Percentiles rank a stretch among this genome's conserved stretches.
Evolutionary conservation across 768 basidiomycete species (phyloP).

Genomic region (Termitomyces sp.): DNA sequence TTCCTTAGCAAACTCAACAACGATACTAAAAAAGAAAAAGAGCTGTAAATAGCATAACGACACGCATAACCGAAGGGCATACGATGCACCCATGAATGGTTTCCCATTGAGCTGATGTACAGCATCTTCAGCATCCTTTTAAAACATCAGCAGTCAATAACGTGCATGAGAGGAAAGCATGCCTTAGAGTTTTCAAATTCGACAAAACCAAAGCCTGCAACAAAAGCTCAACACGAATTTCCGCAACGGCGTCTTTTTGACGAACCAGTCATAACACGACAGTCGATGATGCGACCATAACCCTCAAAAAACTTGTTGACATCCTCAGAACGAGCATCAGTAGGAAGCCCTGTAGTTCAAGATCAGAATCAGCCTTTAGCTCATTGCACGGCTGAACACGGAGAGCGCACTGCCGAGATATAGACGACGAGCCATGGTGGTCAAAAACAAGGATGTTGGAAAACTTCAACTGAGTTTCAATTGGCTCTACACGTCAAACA

Average conservation of each 20-base stretch:
- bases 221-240: constrained; percentile 16
- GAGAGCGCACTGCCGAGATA: constrained; percentile 72
- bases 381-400: constrained; percentile 3
- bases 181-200: constrained; percentile 89
- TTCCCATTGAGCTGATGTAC: constrained; percentile 84
- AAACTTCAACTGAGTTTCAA: constrained; percentile 42
- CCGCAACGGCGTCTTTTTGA: constrained; percentile 15
- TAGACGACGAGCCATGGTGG: constrained; percentile 76
- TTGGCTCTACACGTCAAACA: constrained; percentile 30
- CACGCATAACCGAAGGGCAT: constrained; percentile 13
- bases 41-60: neutral
- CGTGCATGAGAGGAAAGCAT: constrained; percentile 8
- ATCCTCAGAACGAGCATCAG: constrained; percentile 79
- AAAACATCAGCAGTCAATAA: constrained; percentile 10
- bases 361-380: neutral
- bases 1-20: constrained; percentile 96
- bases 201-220: constrained; percentile 90
- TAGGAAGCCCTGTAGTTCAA: constrained; percentile 57
- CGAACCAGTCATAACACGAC: constrained; percentile 90
- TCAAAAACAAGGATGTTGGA: constrained; percentile 23
- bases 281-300: constrained; percentile 84
- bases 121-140: constrained; percentile 92
- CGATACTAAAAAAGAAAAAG: constrained; percentile 51
- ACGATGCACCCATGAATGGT: constrained; percentile 86
- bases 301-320: constrained; percentile 87